phyloP scores from a whole-genome alignment of 1,284 basidiomycete genomes.

The Phlebopus sp. region DNA sequence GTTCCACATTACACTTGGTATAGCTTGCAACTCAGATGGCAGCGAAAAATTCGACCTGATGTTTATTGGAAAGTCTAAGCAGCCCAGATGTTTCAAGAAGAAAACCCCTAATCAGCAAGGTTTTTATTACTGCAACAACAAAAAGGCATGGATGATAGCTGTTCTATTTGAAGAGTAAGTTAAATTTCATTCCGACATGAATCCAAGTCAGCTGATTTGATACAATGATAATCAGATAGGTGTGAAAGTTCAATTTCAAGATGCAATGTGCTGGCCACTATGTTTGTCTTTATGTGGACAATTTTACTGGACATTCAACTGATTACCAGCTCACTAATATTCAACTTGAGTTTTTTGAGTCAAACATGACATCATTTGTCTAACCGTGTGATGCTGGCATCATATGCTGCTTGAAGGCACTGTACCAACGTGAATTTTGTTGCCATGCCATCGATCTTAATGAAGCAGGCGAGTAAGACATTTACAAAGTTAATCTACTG shows the following conservation, averaged over 20 bases:
- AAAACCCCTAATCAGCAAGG: conserved; percentile 12
- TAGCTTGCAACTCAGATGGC: conserved; percentile 23
- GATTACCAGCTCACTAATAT: conserved; percentile 17
- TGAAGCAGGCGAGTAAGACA: conserved; percentile 22
- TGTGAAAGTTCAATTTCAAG: conserved; percentile 15
- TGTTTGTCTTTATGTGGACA: conserved; percentile 24
- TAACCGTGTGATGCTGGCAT: conserved; percentile 35
- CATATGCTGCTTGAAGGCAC: conserved; percentile 33
- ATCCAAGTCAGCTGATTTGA: too few relatives aligned
- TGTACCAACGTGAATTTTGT: conserved; percentile 22
- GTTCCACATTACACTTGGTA: conserved; percentile 17
- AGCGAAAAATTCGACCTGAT: conserved; percentile 19
- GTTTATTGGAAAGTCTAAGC: conserved; percentile 23
- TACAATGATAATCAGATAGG: conserved; percentile 16
- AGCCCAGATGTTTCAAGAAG: conserved; percentile 20
- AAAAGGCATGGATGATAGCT: conserved; percentile 26
- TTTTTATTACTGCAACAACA: conserved; percentile 24
- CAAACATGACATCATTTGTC: conserved; percentile 27
- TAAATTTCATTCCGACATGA: too few relatives aligned
- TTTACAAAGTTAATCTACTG: conserved; percentile 31
- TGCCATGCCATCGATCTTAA: conserved; percentile 24
- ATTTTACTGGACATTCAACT: conserved; percentile 22
- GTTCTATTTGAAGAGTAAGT: conserved; percentile 23
- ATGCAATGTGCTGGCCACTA: conserved; percentile 13
- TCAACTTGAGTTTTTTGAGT: conserved; percentile 25